Percentiles rank a stretch among this genome's conserved stretches.
phyloP scores from a whole-genome alignment of 257 asterid genomes.

The Echites panduratus region DNA sequence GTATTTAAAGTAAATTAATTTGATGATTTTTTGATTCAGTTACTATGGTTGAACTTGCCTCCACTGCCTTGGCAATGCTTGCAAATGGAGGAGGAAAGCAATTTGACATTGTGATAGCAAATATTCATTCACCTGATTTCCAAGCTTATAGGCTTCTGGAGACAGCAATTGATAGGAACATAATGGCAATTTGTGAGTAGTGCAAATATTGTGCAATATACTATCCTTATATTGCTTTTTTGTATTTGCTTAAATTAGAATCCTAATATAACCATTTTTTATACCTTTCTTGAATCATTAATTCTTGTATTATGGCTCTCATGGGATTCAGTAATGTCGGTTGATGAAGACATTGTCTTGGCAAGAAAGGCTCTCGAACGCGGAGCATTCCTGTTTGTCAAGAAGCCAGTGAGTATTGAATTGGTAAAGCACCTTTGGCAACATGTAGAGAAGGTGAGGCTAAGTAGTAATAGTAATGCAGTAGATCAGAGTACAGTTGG shows the following conservation, averaged over 20 bases:
- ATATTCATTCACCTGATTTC: conserved; percentile 16
- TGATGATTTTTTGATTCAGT: conserved; percentile 10
- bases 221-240: too few relatives aligned
- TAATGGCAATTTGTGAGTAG: conserved; percentile 14
- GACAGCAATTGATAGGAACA: not conserved
- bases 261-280: too few relatives aligned
- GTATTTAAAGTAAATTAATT: not conserved
- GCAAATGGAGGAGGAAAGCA: not conserved
- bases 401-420: not conserved
- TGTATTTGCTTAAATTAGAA: not conserved
- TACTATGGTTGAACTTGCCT: conserved; percentile 10
- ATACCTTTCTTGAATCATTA: not conserved
- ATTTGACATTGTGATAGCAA: conserved; percentile 17
- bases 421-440: conserved; percentile 9
- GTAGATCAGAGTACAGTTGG: not conserved
- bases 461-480: not conserved
- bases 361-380: conserved; percentile 1
- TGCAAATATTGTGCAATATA: not conserved
- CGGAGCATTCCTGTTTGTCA: conserved; percentile 10
- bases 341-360: conserved; percentile 3
- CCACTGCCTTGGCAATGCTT: conserved; percentile 13
- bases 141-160: conserved; percentile 8
- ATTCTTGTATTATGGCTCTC: not conserved
- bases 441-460: conserved; percentile 3
- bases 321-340: conserved; percentile 5